Base-by-base conservation (phyloP, 1,284 basidiomycete genomes). In the Coriolopsis trogii region DNA sequence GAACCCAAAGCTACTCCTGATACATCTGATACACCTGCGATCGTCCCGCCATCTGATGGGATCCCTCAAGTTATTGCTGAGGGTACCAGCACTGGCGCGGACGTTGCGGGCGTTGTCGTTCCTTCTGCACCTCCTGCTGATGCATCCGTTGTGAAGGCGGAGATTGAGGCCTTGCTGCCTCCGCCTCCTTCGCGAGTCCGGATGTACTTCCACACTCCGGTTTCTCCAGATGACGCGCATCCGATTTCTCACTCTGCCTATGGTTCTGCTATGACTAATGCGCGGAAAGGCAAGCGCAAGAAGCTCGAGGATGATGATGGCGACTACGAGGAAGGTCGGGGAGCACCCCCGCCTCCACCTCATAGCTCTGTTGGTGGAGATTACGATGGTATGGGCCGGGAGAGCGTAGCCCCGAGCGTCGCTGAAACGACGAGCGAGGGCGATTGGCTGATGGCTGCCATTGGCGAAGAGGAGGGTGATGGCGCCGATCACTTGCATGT, bases 131-230 rank as follows among this genome's bases (percentile, higher is more conserved):
- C 53, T 37, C 45, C 41, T 43, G 40, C 48, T 49, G 53, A 55
- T 45, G 51, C 55, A 18, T 52, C 49, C 39, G 39, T 45, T 44
- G 57, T 65, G 47, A 73, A 68, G 61, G 52, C 61, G 52, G 73
- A 73, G 46, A 53, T 64, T 10, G 59, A 62, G 52, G 47, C 65
- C 46, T 55, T 59, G 42, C 53, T 69, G 36, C 67, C 70, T 51
- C 68, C 84, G 43, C 86, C 87, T 44, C 85, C 87, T 39, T 88
- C 87, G 39, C 84, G 89, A 55, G 84, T 92, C 64, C 85, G 89
- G 61, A 89, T 92, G 55, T 92, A 92, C 75, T 92, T 92, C 76
- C 89, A 91, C 72, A 91, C 89, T 23, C 89, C 89, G 54, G 86
- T 88, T 52, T 82, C 86, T 60, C 77, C 84, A 63, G 89, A 90